Conservation (phyloP, 1,284 basidiomycete species). For the Tilletia horrida region DNA sequence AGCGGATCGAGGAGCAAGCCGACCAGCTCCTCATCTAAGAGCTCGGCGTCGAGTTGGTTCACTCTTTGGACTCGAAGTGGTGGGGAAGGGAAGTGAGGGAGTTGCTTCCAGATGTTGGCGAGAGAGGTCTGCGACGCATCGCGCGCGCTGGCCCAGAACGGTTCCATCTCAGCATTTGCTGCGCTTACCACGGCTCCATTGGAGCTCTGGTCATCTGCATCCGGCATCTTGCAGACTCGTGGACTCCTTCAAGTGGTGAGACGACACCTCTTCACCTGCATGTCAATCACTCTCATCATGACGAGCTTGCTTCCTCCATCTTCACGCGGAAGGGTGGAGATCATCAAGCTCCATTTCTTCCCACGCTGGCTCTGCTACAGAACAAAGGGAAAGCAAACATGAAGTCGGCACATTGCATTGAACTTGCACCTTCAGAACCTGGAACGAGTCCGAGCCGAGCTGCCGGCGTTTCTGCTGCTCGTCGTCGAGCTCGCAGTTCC, state of each 20-base stretch:
- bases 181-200: not conserved
- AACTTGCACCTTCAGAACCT: not conserved
- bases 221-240: too few species aligned
- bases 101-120: constrained; percentile 34
- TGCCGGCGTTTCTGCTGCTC: not conserved
- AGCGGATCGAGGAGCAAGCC: constrained; percentile 80
- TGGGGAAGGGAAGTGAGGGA: constrained; percentile 47
- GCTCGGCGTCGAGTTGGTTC: constrained; percentile 84
- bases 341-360: too few species aligned
- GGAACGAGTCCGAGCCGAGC: not conserved
- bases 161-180: constrained; percentile 14
- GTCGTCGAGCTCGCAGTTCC: not conserved
- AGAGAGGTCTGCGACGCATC: constrained; percentile 34
- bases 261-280: too few species aligned
- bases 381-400: too few species aligned
- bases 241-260: too few species aligned
- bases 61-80: constrained; percentile 62
- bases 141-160: constrained; percentile 44
- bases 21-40: constrained; percentile 85
- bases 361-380: too few species aligned
- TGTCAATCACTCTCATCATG: too few species aligned
- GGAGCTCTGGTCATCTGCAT: too few species aligned
- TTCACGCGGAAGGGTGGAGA: too few species aligned
- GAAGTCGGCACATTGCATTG: too few species aligned
- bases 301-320: too few species aligned